A percentile compares a stretch with the other conserved stretches of the same genome.
Evolutionary conservation across 805 yeast genomes (phyloP).

Genomic region (Phaffomyces thermotolerans): DNA sequence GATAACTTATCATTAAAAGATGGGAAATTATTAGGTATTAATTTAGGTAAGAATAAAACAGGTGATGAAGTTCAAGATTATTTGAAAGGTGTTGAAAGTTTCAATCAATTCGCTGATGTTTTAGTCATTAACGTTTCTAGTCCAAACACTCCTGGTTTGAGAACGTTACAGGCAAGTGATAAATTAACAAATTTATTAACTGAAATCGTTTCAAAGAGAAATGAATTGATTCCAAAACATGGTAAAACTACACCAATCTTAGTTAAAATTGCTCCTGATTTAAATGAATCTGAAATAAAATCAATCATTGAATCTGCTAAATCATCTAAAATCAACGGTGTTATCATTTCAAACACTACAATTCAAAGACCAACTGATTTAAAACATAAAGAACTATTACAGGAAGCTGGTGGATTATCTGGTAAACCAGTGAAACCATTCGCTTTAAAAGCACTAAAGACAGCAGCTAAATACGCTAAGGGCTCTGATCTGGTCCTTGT

Average conservation of each 20-base stretch:
- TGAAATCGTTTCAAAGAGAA: conserved; percentile 64
- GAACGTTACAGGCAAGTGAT: conserved; percentile 74
- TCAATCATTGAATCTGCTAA: conserved; percentile 80
- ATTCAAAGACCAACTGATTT: conserved; percentile 68
- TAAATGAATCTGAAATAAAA: conserved; percentile 69
- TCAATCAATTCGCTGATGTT: conserved; percentile 83
- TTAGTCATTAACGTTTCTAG: conserved; percentile 87
- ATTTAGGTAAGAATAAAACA: conserved; percentile 85
- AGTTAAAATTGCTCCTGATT: conserved; percentile 92
- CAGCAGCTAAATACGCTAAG: conserved; percentile 70
- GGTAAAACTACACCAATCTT: conserved; percentile 64
- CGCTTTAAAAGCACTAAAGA: conserved; percentile 61
- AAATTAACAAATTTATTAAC: conserved; percentile 63
- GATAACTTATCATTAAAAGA: conserved; percentile 45
- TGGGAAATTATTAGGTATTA: conserved; percentile 67
- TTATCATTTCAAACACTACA: conserved; percentile 88
- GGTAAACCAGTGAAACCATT: conserved; percentile 87
- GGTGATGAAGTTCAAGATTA: conserved; percentile 90
- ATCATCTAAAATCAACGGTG: conserved; percentile 77
- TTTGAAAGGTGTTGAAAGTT: conserved; percentile 70
- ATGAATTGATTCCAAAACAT: conserved; percentile 37
- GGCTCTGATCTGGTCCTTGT: conserved; percentile 66
- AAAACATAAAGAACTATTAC: conserved; percentile 40
- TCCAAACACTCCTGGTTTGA: conserved; percentile 93
- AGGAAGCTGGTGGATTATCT: conserved; percentile 80